Evolutionary conservation across 2,329 filamentous ascomycete genomes (phyloP), one percentile per base, ranked within the genome.

Genomic region (Phoma sp.): DNA sequence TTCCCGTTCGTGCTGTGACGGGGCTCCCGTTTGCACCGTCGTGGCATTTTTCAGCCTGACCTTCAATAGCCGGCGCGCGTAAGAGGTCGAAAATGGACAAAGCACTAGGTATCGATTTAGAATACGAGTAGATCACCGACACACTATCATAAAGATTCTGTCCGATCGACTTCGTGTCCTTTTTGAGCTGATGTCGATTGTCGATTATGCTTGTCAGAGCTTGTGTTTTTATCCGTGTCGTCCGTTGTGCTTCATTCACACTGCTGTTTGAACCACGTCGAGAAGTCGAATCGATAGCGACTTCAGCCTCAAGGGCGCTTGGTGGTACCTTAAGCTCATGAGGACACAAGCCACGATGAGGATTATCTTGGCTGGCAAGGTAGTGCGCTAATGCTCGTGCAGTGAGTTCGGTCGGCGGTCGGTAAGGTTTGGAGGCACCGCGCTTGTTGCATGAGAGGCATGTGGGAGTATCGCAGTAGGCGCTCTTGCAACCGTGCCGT

Each of bases 341-440:
- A 32, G 78, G 79, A 65, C 91, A 96, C 0, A 96, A 78, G 2
- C 84, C 85, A 53, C 78, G 80, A 58, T 90, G 86, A 0, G 91
- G 86, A 60, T 95, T 86, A 64, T 93, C 89, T 68, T 91, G 87
- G 66, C 88, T 90, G 8, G 91, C 90, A 45, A 96, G 81, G 66
- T 90, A 90, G 51, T 90, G 84, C 10, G 92, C 92, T 29, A 96
- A 77, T 1, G 89, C 90, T 65, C 91, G 85, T 7, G 92, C 91
- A 66, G 91, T 96, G 40, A 91, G 86, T 22, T 88, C 83, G 52
- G 89, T 96, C 66, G 93, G 95, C 66, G 88, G 84, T 57, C 91
- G 87, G 63, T 91, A 83, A 2, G 91, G 91, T 0, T 83, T 83
- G 59, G 85, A 85, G 30, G 85, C 83, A 36, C 87, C 77, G 61